Evolutionary conservation across 176 grass and related monocot genomes (phyloP).

Genomic region (Otatea glauca): DNA sequence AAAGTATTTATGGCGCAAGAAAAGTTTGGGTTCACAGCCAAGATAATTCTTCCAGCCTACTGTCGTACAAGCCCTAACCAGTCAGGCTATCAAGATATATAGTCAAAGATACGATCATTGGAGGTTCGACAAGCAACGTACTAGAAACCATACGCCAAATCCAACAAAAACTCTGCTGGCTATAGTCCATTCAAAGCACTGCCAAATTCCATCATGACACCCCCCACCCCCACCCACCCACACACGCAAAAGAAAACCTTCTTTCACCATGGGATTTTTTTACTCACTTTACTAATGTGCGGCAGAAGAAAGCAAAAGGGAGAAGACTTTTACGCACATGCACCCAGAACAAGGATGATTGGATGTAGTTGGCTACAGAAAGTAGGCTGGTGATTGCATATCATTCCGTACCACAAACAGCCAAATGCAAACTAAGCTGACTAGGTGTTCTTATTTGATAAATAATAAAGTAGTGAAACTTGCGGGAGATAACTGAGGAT

Average conservation of each 20-base stretch:
- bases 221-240: background rate
- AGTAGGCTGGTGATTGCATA: background rate
- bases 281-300: constrained; percentile 13
- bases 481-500: constrained; percentile 25
- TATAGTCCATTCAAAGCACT: background rate
- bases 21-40: constrained; percentile 2
- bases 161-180: background rate
- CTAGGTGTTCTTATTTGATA: background rate
- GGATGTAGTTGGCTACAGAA: background rate
- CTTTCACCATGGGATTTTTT: background rate
- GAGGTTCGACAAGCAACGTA: background rate
- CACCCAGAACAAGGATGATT: background rate
- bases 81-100: constrained; percentile 19
- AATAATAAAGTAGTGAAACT: constrained; percentile 30
- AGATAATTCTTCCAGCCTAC: background rate
- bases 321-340: background rate
- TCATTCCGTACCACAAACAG: background rate
- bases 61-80: background rate
- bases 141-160: background rate
- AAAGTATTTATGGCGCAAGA: background rate
- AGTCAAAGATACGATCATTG: background rate
- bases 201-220: background rate
- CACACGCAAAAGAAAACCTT: too few relatives aligned
- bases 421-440: background rate
- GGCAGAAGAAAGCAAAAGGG: background rate